Evolutionary conservation across 192 early-diverging fungal species (phyloP).

Genomic region (Backusella macrospora): DNA sequence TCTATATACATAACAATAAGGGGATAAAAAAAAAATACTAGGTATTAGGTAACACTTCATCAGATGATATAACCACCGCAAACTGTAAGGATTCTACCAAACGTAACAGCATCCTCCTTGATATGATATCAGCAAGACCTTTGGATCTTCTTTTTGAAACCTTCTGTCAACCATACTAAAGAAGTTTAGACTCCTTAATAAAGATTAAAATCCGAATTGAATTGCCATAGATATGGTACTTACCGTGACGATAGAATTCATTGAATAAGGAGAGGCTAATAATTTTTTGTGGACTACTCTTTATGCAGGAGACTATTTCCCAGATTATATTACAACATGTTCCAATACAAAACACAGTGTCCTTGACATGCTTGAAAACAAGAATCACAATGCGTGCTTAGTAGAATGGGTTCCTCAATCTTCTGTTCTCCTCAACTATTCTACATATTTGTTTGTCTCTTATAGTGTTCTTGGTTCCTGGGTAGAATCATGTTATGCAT

Average conservation of each 20-base stretch:
- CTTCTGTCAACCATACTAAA: constrained; percentile 23
- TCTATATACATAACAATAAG: too few species aligned
- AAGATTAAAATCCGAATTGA: constrained; percentile 12
- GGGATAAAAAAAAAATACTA: too few species aligned
- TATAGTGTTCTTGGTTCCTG: constrained; percentile 24
- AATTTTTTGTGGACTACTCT: too few species aligned
- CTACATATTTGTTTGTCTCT: constrained; percentile 31
- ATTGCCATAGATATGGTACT: constrained; percentile 13
- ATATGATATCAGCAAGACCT: constrained; percentile 22
- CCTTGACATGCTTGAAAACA: neutral
- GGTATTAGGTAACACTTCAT: too few species aligned
- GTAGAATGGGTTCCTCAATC: neutral
- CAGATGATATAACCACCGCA: too few species aligned
- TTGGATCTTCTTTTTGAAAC: constrained; percentile 28
- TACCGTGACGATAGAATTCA: constrained; percentile 1
- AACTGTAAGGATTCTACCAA: constrained; percentile 24
- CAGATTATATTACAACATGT: neutral
- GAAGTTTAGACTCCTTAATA: constrained; percentile 16
- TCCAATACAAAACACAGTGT: neutral
- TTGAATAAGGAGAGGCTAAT: too few species aligned
- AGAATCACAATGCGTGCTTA: neutral
- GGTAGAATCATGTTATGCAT: constrained; percentile 15
- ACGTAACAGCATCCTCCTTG: constrained; percentile 26
- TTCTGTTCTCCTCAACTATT: constrained; percentile 30
- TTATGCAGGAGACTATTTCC: neutral